phyloP scores from a whole-genome alignment of 192 early-diverging fungal genomes.

The Coemansia sp. region DNA sequence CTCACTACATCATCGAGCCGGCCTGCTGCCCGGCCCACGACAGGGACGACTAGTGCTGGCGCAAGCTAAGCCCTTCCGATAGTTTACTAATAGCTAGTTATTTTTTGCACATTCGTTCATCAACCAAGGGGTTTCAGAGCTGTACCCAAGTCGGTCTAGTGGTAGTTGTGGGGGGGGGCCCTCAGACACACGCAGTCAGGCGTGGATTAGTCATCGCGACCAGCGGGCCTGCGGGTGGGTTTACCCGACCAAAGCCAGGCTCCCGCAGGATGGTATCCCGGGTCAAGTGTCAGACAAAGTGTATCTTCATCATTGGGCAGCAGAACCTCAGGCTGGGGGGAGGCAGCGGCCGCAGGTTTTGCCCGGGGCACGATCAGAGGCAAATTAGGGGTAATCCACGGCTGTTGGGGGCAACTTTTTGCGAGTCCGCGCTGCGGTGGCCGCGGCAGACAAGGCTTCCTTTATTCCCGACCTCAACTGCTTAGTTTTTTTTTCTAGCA shows the following conservation, averaged over 20 bases:
- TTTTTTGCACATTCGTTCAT: not conserved
- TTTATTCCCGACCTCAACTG: not conserved
- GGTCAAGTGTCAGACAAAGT: conserved; percentile 25
- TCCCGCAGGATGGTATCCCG: conserved; percentile 24
- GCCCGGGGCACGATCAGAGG: no score
- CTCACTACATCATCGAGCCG: conserved; percentile 45
- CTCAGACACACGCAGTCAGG: conserved; percentile 44
- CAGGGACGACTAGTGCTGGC: no score
- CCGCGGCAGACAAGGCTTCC: not conserved
- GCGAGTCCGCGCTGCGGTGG: not conserved
- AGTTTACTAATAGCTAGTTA: no score
- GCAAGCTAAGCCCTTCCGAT: no score
- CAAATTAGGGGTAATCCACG: no score
- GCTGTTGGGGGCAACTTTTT: no score
- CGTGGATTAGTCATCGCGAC: conserved; percentile 37
- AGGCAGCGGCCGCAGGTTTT: no score
- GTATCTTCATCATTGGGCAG: conserved; percentile 37
- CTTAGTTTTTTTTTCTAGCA: not conserved
- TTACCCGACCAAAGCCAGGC: conserved; percentile 16
- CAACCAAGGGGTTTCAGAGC: not conserved
- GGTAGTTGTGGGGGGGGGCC: no score
- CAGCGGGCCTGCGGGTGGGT: conserved; percentile 36
- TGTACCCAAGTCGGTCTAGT: no score
- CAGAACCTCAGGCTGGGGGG: no score
- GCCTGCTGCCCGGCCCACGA: conserved; percentile 31